phyloP scores from a whole-genome alignment of 345 rosid genomes.

The Balakata baccata region DNA sequence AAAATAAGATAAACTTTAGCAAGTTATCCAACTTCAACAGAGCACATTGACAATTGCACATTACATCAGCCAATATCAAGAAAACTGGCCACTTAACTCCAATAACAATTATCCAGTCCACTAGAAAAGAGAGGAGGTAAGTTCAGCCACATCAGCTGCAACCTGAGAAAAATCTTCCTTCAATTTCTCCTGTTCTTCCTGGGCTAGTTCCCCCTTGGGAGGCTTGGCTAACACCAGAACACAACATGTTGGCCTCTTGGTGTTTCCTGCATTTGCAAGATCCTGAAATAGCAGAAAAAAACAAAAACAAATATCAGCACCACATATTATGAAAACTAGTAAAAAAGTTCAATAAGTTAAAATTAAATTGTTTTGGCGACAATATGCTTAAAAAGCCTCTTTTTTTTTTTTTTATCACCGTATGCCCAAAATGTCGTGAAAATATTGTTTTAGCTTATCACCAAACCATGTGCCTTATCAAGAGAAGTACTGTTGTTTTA shows the following conservation, averaged over 20 bases:
- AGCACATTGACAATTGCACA: too few species aligned
- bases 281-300: constrained; percentile 49
- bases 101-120: too few species aligned
- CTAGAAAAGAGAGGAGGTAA: constrained; percentile 48
- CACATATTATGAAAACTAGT: not conserved
- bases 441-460: not conserved
- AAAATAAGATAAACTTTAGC: too few species aligned
- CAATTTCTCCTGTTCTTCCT: constrained; percentile 63
- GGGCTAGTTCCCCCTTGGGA: constrained; percentile 63
- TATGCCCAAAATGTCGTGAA: not conserved
- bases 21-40: too few species aligned
- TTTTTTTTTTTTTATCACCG: not conserved
- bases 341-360: not conserved
- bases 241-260: constrained; percentile 95
- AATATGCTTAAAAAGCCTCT: not conserved
- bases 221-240: constrained; percentile 83
- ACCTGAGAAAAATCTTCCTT: constrained; percentile 63
- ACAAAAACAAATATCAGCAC: not conserved
- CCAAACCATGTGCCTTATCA: not conserved
- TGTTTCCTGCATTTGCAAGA: constrained; percentile 86
- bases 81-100: too few species aligned
- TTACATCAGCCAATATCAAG: too few species aligned
- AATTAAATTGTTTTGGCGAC: not conserved
- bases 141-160: constrained; percentile 57
- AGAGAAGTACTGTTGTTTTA: not conserved